A percentile compares a stretch with the other conserved stretches of the same genome.
Evolutionary conservation across 139 green algal genomes (phyloP).

Genomic region (Coccomyxa sp.): DNA sequence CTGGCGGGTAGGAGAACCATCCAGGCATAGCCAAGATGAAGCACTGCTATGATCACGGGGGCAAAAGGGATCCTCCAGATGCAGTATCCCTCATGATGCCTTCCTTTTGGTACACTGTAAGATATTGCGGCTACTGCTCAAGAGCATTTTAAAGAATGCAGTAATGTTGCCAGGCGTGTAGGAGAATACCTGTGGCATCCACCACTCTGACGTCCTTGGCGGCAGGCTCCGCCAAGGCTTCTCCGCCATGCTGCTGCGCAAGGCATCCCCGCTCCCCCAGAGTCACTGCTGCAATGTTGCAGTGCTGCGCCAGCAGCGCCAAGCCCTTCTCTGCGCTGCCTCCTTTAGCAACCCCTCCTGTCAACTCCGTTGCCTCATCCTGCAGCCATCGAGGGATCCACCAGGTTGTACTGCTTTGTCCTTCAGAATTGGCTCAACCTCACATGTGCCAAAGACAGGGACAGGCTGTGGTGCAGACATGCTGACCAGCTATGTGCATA

Average conservation of each 20-base stretch:
- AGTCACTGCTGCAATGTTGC: slow-evolving; percentile 45
- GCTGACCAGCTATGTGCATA: no score
- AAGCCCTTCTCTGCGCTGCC: slow-evolving; percentile 22
- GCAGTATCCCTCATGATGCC: neutral
- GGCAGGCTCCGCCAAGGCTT: slow-evolving; percentile 32
- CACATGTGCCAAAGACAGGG: no score
- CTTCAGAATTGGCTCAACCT: no score
- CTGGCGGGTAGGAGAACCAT: no score
- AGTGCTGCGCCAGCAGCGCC: slow-evolving; percentile 30
- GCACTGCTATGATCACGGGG: no score
- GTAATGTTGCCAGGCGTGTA: neutral
- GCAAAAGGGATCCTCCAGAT: no score
- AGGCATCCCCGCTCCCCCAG: slow-evolving; percentile 57
- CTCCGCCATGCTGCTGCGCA: slow-evolving; percentile 7
- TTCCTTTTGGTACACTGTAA: neutral
- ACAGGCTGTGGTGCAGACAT: no score
- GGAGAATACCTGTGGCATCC: slow-evolving; percentile 43
- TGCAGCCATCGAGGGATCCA: no score
- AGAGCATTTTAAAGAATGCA: neutral
- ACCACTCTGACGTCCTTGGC: slow-evolving; percentile 38
- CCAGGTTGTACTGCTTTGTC: no score
- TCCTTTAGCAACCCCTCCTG: neutral
- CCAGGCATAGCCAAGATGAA: no score
- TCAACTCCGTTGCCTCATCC: slow-evolving; percentile 11
- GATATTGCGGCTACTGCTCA: neutral